Base-by-base conservation (phyloP, 1,139 yeast species). In the Debaryomyces coudertii region DNA sequence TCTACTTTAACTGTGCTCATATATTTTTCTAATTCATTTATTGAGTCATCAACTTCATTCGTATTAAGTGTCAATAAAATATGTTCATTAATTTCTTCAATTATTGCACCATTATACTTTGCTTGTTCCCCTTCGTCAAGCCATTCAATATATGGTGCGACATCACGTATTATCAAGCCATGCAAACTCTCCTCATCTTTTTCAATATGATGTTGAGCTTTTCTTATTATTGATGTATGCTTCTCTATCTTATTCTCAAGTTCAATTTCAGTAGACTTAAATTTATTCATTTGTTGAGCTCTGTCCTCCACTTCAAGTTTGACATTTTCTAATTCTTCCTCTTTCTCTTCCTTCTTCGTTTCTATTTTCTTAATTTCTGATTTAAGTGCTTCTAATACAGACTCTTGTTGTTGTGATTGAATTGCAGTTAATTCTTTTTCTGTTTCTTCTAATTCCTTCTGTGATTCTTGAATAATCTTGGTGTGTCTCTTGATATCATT, bases 181-280 rank as follows among this genome's bases (percentile, higher is more conserved):
- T 66, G 63, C 46, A 84, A 58, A 38, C 69, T 70, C 7, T 65
- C 67, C 40, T 68, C 63, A 44, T 73, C 71, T 2, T 63, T 64
- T 9, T 68, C 67, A 3, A 78, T 61, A 23, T 69, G 69, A 22
- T 66, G 67, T 7, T 66, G 58, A 23, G 78, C 71, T 18, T 77
- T 77, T 38, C 66, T 71, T 7, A 82, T 62, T 4, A 71, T 56
- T 11, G 69, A 60, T 41, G 69, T 74, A 47, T 78, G 73, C 54
- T 83, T 83, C 49, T 87, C 95, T 45, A 87, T 65, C 49, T 80
- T 79, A 54, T 84, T 84, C 36, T 76, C 77, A 22, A 87, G 64
- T 55, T 87, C 95, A 42, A 88, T 77, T 58, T 87, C 93, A 20
- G 74, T 71, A n/a, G 90, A 83, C 55, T 82, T 79, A 54, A 83